Base-by-base conservation (phyloP, 371 early-diverging fungal genomes). In the Mortierella sp. region DNA sequence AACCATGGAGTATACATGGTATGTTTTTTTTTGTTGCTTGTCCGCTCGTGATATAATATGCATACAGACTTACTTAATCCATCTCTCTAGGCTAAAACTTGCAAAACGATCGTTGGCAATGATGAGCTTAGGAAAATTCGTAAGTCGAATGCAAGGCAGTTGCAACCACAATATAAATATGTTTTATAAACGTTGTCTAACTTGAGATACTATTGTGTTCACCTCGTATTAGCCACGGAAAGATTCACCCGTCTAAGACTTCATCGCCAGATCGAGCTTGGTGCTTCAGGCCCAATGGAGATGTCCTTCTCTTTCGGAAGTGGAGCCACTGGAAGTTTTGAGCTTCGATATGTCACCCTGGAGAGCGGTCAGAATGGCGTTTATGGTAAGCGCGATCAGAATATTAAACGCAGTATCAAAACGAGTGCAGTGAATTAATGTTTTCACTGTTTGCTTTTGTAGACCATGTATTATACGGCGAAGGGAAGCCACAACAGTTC, bases 401-500 rank as follows among this genome's bases (percentile, higher is more conserved):
- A 57, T 45, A 47, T 6, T n/a, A 19, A 35, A 12, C 10, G n/a
- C n/a, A n/a, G n/a, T 13, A 60, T 2, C 22, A 58, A 32, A 12
- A 2, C 3, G 9, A 58, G 10, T 32, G 22, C 12, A 22, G 17
- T 17, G 23, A 35, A n/a, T 9, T 15, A 58, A 58, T 19, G 34
- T 32, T 26, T 45, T 29, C 12, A 5, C 8, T 55, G 13, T 15
- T 31, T 53, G 23, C 31, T 53, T 53, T 26, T 26, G 3, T 61
- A 63, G 70, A 70, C 37, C 63, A 63, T 47, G 63, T 70, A 1
- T 15, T 70, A 34, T 70, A 70, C 29, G 70, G 70, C 3, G 64
- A 70, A 40, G 70, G 70, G n/a, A 62, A 57, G 34, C 70, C 70
- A 22, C 70, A 70, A 22, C 64, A 70, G 58, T 53, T 70, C 59